phyloP scores from a whole-genome alignment of 148 eudicot genomes.

The Mesembryanthemum crystallinum region DNA sequence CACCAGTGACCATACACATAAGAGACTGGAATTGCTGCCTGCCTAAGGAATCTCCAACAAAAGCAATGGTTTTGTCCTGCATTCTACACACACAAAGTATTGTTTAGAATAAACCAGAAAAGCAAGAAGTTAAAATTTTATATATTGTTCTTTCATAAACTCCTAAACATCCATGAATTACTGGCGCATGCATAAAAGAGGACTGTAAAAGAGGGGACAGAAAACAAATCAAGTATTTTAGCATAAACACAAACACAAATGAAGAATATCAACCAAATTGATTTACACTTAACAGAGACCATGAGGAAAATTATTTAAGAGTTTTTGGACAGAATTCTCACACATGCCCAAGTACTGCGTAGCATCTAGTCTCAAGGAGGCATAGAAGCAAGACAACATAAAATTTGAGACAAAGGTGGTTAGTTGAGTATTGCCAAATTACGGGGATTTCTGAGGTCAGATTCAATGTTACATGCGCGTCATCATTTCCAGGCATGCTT shows the following conservation, averaged over 20 bases:
- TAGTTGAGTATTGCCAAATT: neutral
- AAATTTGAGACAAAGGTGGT: neutral
- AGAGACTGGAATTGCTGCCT: constrained; percentile 68
- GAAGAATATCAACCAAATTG: neutral
- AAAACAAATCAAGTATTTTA: neutral
- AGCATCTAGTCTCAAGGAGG: neutral
- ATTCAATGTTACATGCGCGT: neutral
- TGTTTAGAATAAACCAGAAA: constrained; percentile 4
- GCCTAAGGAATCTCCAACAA: constrained; percentile 64
- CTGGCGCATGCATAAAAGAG: neutral
- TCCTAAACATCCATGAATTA: neutral
- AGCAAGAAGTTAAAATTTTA: too few relatives aligned
- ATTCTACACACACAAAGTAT: constrained; percentile 31
- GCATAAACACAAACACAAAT: neutral
- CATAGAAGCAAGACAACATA: neutral
- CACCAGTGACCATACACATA: constrained; percentile 68
- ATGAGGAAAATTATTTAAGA: neutral
- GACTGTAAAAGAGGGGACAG: neutral
- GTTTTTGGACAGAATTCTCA: neutral
- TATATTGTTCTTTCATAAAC: neutral
- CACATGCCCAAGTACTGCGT: neutral
- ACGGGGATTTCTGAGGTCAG: neutral
- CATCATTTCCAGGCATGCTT: constrained; percentile 6
- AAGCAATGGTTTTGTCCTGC: constrained; percentile 69
- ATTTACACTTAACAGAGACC: neutral